These are phyloP conservation scores for Zymoseptoria passerinii DNA, from an alignment of 2,329 filamentous ascomycete genomes.

Conservation along the genomic window DNA sequence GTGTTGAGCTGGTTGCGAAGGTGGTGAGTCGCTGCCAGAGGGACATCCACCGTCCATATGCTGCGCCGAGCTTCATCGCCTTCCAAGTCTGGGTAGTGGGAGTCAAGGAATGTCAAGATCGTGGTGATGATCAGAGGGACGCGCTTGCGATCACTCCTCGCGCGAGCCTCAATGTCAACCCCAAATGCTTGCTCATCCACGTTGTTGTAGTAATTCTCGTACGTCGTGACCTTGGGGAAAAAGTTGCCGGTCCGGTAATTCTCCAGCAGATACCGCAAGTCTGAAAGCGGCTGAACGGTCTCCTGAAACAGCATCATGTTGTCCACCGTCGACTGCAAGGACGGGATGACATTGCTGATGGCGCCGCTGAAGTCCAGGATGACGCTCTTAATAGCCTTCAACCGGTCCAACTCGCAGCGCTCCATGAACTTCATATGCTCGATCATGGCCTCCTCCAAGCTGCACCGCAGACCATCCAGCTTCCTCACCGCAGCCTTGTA, in stretches of 20 bases:
- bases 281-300: slow-evolving; percentile 86
- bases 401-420: slow-evolving; percentile 87
- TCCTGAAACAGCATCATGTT: slow-evolving; percentile 99
- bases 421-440: slow-evolving; percentile 92
- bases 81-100: slow-evolving; percentile 94
- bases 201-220: slow-evolving; percentile 99
- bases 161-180: slow-evolving; percentile 91
- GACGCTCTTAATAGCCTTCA: slow-evolving; percentile 97
- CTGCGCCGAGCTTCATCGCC: slow-evolving; percentile 85
- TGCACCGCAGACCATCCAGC: slow-evolving; percentile 83
- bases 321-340: slow-evolving; percentile 88
- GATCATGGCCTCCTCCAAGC: slow-evolving; percentile 90
- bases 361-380: slow-evolving; percentile 95
- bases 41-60: slow-evolving; percentile 92
- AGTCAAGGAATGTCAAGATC: slow-evolving; percentile 88
- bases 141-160: slow-evolving; percentile 87
- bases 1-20: slow-evolving; percentile 78
- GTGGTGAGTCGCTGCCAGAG: slow-evolving; percentile 73
- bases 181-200: slow-evolving; percentile 97
- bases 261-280: slow-evolving; percentile 87
- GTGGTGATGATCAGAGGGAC: slow-evolving; percentile 89
- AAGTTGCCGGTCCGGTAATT: slow-evolving; percentile 95
- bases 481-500: slow-evolving; percentile 83
- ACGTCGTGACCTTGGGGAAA: slow-evolving; percentile 79
- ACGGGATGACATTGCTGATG: slow-evolving; percentile 95